phyloP scores from a whole-genome alignment of 805 yeast genomes.

The Saturnispora diversa region DNA sequence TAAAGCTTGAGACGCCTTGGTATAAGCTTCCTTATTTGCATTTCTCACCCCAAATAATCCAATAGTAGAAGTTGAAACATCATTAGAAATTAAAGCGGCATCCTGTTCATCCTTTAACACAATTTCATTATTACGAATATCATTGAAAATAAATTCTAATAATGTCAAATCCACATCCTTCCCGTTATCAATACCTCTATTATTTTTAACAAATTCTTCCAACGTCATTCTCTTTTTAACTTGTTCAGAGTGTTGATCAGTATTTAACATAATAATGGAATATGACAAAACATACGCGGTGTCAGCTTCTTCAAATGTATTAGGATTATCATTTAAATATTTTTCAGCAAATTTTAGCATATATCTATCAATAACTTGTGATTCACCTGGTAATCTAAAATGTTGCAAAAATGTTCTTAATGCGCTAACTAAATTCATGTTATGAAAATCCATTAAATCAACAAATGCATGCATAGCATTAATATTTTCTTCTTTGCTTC shows the following conservation, averaged over 20 bases:
- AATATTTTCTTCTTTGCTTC: slow-evolving; percentile 68
- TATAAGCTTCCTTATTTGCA: slow-evolving; percentile 69
- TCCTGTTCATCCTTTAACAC: slow-evolving; percentile 90
- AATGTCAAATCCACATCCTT: slow-evolving; percentile 71
- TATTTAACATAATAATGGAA: slow-evolving; percentile 86
- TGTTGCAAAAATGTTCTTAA: slow-evolving; percentile 75
- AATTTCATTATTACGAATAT: slow-evolving; percentile 78
- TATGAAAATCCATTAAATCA: slow-evolving; percentile 71
- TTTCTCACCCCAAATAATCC: slow-evolving; percentile 64
- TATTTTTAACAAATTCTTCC: slow-evolving; percentile 80
- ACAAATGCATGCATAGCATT: slow-evolving; percentile 91
- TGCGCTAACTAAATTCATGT: slow-evolving; percentile 71
- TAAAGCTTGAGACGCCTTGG: slow-evolving; percentile 88
- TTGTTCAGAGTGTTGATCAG: slow-evolving; percentile 87
- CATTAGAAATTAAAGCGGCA: slow-evolving; percentile 74
- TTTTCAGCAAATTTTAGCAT: slow-evolving; percentile 96
- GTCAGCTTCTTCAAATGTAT: slow-evolving; percentile 84
- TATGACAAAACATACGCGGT: slow-evolving; percentile 88
- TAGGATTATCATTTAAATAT: slow-evolving; percentile 80
- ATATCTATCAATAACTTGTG: slow-evolving; percentile 93
- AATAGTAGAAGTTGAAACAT: slow-evolving; percentile 29
- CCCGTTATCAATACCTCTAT: slow-evolving; percentile 88
- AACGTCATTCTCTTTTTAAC: slow-evolving; percentile 81
- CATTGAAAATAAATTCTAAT: slow-evolving; percentile 61
- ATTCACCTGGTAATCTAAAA: slow-evolving; percentile 95